Evolutionary conservation across 495 filamentous ascomycete species (phyloP).

Genomic region (Daldinia concentrica): DNA sequence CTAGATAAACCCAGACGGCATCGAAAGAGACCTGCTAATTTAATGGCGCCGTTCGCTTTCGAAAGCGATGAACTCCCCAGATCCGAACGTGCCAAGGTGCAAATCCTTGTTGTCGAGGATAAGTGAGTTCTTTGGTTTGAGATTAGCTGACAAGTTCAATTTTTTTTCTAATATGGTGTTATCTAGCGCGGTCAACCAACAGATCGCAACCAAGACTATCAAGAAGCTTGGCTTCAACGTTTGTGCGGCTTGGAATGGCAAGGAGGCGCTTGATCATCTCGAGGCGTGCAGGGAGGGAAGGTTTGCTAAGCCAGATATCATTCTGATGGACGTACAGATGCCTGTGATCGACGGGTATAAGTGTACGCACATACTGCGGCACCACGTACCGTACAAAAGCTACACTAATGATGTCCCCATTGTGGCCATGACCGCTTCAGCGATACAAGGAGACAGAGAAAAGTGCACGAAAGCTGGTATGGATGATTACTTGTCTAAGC

Average conservation of each 20-base stretch:
- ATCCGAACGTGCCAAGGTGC: conserved; percentile 62
- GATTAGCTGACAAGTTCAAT: background rate
- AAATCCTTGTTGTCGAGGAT: conserved; percentile 81
- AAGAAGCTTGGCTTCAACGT: conserved; percentile 78
- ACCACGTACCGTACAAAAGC: conserved; percentile 64
- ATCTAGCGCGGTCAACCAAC: conserved; percentile 71
- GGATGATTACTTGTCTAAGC: conserved; percentile 86
- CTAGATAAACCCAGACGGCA: conserved; percentile 45
- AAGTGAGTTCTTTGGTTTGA: conserved; percentile 57
- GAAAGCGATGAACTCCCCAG: conserved; percentile 52
- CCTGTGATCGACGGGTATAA: conserved; percentile 82
- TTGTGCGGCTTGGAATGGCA: conserved; percentile 76
- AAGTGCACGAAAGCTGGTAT: conserved; percentile 81
- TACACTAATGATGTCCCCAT: conserved; percentile 69
- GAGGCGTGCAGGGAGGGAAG: conserved; percentile 46
- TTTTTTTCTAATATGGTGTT: conserved; percentile 35
- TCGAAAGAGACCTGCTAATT: conserved; percentile 46
- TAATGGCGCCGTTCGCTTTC: conserved; percentile 34
- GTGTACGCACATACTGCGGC: conserved; percentile 75
- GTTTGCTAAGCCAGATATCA: conserved; percentile 71
- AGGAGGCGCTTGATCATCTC: conserved; percentile 77
- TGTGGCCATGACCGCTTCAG: conserved; percentile 83
- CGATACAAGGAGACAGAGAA: conserved; percentile 82
- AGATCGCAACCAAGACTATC: conserved; percentile 79
- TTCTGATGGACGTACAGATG: conserved; percentile 91